A percentile compares a stretch with the other conserved stretches of the same genome.
Evolutionary conservation across 129 eudicot genomes (phyloP).

Genomic region (Chrysanthemum makinoi): DNA sequence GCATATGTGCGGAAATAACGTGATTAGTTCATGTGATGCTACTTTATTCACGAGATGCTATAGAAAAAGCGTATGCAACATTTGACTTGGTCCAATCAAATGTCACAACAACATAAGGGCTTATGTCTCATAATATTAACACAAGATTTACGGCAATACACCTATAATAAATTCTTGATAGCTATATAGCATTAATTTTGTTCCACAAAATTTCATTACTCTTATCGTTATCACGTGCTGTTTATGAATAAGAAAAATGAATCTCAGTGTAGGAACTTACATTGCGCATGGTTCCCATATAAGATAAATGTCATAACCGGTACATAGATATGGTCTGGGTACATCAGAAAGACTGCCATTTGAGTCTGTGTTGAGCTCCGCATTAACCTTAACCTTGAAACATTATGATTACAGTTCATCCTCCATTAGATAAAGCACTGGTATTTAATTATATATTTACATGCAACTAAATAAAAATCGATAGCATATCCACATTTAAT

Average conservation of each 20-base stretch:
- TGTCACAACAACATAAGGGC: too few relatives aligned
- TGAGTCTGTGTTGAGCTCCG: slow-evolving; percentile 20
- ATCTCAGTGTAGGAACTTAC: slow-evolving; percentile 45
- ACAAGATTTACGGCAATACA: too few relatives aligned
- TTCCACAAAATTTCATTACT: slow-evolving; percentile 1
- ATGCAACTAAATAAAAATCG: background rate
- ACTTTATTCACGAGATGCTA: too few relatives aligned
- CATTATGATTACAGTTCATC: background rate
- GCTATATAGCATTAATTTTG: background rate
- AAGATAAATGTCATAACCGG: slow-evolving; percentile 90
- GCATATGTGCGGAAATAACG: too few relatives aligned
- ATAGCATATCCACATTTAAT: background rate
- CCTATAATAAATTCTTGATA: background rate
- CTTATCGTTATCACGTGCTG: background rate
- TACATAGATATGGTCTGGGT: slow-evolving; percentile 78
- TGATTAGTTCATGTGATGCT: too few relatives aligned
- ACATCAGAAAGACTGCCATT: slow-evolving; percentile 31
- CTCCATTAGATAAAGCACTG: background rate
- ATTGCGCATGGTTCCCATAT: slow-evolving; percentile 97
- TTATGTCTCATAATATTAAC: too few relatives aligned
- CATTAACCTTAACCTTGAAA: slow-evolving; percentile 16
- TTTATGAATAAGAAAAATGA: background rate
- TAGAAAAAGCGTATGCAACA: too few relatives aligned
- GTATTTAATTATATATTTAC: background rate
- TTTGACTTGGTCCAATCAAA: too few relatives aligned